These are phyloP conservation scores for Cyberlindnera americana DNA, from an alignment of 805 yeast species.

Conservation along the genomic window DNA sequence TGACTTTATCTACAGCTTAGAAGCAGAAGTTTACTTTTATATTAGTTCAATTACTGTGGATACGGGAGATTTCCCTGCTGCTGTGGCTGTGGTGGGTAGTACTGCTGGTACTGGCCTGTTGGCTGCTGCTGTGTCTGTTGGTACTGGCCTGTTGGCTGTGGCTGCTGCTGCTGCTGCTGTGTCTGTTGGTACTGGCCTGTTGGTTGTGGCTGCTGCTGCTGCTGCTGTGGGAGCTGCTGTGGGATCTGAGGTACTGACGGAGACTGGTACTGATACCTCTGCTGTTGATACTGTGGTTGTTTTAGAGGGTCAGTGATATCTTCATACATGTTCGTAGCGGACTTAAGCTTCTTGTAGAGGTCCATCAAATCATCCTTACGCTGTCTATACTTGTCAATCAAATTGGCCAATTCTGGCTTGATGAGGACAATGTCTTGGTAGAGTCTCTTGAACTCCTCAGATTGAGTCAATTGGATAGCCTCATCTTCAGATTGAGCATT, in stretches of 20 bases:
- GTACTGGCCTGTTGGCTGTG: neutral
- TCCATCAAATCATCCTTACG: slow-evolving; percentile 74
- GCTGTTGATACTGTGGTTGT: slow-evolving; percentile 20
- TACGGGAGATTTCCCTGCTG: slow-evolving; percentile 7
- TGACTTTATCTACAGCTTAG: no score
- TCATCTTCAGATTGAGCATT: slow-evolving; percentile 28
- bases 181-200: slow-evolving; percentile 2
- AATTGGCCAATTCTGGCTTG: slow-evolving; percentile 68
- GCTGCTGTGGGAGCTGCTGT: slow-evolving; percentile 28
- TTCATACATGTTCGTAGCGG: slow-evolving; percentile 68
- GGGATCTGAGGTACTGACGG: neutral
- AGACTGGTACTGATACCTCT: slow-evolving; percentile 31
- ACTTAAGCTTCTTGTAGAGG: slow-evolving; percentile 64
- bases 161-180: slow-evolving; percentile 19
- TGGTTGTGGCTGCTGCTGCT: slow-evolving; percentile 38
- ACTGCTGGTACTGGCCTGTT: slow-evolving; percentile 3
- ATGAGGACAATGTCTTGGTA: slow-evolving; percentile 71
- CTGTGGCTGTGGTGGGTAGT: slow-evolving; percentile 5
- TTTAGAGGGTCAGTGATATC: slow-evolving; percentile 52
- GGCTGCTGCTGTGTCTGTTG: slow-evolving; percentile 4
- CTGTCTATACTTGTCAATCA: slow-evolving; percentile 73
- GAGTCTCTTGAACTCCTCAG: slow-evolving; percentile 67
- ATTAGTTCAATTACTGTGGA: slow-evolving; percentile 2
- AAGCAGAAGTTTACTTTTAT: neutral
- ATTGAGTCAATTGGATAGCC: slow-evolving; percentile 37